These are phyloP conservation scores for Grosmannia clavigera DNA, from an alignment of 2,329 filamentous ascomycete species.

Conservation along the genomic window DNA sequence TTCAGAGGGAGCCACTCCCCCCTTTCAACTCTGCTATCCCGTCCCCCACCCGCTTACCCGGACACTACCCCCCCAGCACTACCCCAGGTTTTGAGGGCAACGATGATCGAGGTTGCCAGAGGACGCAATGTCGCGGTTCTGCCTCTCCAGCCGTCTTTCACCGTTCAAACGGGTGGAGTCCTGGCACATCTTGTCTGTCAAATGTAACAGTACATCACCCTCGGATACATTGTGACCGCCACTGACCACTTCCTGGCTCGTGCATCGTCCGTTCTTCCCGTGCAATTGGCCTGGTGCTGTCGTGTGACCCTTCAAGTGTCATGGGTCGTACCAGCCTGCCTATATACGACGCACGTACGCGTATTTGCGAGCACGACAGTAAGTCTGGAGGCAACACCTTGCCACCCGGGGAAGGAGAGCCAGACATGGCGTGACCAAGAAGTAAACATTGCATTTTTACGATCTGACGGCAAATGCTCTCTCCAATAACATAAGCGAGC, in stretches of 20 bases:
- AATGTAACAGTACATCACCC: no score
- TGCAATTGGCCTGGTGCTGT: not conserved
- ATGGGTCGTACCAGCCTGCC: not conserved
- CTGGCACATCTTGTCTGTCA: no score
- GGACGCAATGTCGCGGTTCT: no score
- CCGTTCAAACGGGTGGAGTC: no score
- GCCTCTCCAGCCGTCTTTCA: no score
- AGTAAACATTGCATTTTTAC: no score
- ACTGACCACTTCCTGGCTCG: no score
- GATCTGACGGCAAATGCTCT: no score
- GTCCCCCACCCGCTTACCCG: not conserved
- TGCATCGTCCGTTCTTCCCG: not conserved
- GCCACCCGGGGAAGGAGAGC: not conserved
- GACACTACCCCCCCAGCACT: not conserved
- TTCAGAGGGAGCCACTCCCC: not conserved
- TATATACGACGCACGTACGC: no score
- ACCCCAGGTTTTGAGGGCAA: not conserved
- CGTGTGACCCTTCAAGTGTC: not conserved
- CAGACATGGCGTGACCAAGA: not conserved
- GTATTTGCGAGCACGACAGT: not conserved
- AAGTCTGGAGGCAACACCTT: not conserved
- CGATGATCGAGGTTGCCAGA: not conserved
- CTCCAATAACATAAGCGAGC: not conserved
- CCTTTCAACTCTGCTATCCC: not conserved
- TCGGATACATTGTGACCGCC: not conserved